Conservation (phyloP, 129 eudicot genomes). For the sunflower (Helianthus annuus) region DNA sequence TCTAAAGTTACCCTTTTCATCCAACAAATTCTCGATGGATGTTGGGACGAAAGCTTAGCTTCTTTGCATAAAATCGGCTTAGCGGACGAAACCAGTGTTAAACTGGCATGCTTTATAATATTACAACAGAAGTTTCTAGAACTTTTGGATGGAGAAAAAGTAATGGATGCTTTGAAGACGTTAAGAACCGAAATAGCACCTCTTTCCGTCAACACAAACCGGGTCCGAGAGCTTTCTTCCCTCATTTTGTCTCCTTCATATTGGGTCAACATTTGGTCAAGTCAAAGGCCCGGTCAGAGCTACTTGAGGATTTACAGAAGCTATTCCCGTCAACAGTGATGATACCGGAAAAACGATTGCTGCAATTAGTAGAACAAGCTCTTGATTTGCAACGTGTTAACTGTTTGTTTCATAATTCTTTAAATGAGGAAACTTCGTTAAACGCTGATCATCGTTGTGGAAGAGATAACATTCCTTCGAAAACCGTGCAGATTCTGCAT, state of each 20-base stretch:
- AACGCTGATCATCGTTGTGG: slow-evolving; percentile 85
- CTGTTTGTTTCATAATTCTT: slow-evolving; percentile 80
- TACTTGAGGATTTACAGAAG: slow-evolving; percentile 65
- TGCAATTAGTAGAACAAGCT: slow-evolving; percentile 86
- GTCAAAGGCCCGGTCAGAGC: slow-evolving; percentile 46
- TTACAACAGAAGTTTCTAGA: slow-evolving; percentile 83
- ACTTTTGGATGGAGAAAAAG: slow-evolving; percentile 61
- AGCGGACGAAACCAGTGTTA: slow-evolving; percentile 50
- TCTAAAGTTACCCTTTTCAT: slow-evolving; percentile 47
- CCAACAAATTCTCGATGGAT: slow-evolving; percentile 72
- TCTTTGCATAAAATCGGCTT: slow-evolving; percentile 60
- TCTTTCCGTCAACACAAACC: slow-evolving; percentile 43
- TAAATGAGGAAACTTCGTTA: slow-evolving; percentile 63
- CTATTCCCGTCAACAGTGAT: slow-evolving; percentile 78
- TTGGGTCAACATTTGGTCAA: slow-evolving; percentile 35
- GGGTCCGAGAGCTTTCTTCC: slow-evolving; percentile 62
- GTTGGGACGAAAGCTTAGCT: slow-evolving; percentile 76
- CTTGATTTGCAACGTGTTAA: slow-evolving; percentile 71
- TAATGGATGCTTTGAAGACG: slow-evolving; percentile 80
- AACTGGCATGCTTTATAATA: slow-evolving; percentile 64
- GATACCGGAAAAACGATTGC: slow-evolving; percentile 69
- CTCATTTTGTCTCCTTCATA: slow-evolving; percentile 46
- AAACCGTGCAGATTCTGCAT: slow-evolving; percentile 64
- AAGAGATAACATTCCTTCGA: slow-evolving; percentile 74
- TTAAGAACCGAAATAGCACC: slow-evolving; percentile 83